Evolutionary conservation across 805 yeast species (phyloP), one percentile per base, ranked within the genome.

Genomic region (Cyberlindnera americana): DNA sequence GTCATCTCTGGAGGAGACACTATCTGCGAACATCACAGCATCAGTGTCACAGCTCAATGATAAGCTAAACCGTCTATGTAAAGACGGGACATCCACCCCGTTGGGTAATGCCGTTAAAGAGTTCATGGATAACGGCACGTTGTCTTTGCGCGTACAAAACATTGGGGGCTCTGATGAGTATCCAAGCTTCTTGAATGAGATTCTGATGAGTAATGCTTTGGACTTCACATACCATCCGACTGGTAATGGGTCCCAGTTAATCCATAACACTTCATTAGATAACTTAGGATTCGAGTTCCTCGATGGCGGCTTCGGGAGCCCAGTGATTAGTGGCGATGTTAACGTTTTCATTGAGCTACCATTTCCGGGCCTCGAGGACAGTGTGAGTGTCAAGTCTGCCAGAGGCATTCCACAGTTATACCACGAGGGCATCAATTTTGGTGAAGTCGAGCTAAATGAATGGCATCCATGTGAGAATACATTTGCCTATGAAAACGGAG

Each of bases 401-500:
- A 30, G 38, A 15, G 46, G 48, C 3, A 7, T 35, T 2, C 43
- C 47, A 11, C 58, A 60, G 29, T 52, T 77, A 26, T 63, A 50
- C 35, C 70, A 71, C 44, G 49, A 65, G 6, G 66, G 54, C 3
- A 46, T 41, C 13, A 63, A 62, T 39, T 76, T 77, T 53, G 70
- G 73, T 6, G 60, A 65, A n/a, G 53, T 76, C 12, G 62, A 65
- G 5, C 50, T 73, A 49, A 52, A 53, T 9, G 66, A 65, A 6
- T 77, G 82, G 82, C 62, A 62, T 18, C 46, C 49, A n/a, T 64
- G 75, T 5, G 56, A 58, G 1, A 72, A 77, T 5, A 56, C 39
- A 24, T 28, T 44, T n/a, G 47, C 47, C 16, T 42, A 41, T 44
- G 39, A 49, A 24, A 31, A 38, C 16, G 41, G 33, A 6, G 25